Evolutionary conservation across 306 rosid species (phyloP).

Genomic region (Rosa rugosa): DNA sequence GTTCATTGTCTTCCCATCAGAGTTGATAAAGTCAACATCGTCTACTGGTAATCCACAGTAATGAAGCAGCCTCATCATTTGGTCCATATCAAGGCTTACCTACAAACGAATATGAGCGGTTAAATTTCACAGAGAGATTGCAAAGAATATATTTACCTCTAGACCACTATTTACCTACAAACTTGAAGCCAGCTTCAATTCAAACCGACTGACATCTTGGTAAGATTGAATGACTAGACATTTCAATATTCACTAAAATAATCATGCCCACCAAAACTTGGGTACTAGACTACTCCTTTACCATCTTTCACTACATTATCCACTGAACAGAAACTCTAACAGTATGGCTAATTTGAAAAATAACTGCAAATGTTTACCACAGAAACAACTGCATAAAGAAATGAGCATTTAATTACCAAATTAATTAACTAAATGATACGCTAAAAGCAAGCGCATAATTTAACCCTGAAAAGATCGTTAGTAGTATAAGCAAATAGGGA

Average conservation of each 20-base stretch:
- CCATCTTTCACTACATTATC: not conserved
- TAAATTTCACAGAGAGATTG: not conserved
- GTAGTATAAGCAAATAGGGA: too few relatives aligned
- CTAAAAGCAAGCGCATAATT: too few relatives aligned
- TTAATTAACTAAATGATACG: not conserved
- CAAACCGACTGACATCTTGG: not conserved
- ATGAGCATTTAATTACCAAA: not conserved
- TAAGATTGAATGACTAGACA: not conserved
- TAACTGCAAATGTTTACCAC: not conserved
- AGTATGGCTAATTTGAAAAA: not conserved
- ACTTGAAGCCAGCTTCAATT: not conserved
- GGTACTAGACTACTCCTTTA: not conserved
- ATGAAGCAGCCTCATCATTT: conserved; percentile 91
- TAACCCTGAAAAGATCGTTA: too few relatives aligned
- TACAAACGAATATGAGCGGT: conserved; percentile 24
- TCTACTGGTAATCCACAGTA: conserved; percentile 83
- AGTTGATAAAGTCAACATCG: conserved; percentile 85
- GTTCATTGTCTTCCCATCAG: conserved; percentile 96
- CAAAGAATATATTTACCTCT: not conserved
- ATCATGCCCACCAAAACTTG: not conserved
- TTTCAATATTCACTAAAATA: not conserved
- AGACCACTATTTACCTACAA: not conserved
- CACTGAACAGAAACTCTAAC: not conserved
- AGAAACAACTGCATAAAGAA: not conserved
- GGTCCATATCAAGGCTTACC: conserved; percentile 99